Percentiles rank a stretch among this genome's conserved stretches.
Evolutionary conservation across 2,329 filamentous ascomycete species (phyloP).

Genomic region (Fusarium chuoi): DNA sequence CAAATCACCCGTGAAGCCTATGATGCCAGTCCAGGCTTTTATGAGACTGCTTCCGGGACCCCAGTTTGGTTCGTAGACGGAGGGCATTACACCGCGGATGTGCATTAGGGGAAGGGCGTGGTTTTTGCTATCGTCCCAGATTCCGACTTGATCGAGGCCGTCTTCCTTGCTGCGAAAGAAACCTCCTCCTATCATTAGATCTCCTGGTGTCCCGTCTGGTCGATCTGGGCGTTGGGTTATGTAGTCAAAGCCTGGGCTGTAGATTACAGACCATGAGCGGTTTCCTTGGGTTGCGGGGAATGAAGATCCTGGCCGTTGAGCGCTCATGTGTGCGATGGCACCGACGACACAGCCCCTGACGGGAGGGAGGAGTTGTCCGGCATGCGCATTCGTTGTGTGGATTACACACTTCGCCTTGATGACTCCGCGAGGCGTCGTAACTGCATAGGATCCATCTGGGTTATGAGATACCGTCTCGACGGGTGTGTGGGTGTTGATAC

Average conservation of each 20-base stretch:
- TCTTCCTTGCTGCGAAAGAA: conserved; percentile 55
- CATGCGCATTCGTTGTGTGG: conserved; percentile 67
- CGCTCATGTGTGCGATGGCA: conserved; percentile 60
- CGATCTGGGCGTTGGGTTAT: conserved; percentile 57
- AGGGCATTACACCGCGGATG: conserved; percentile 55
- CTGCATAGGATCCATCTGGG: conserved; percentile 47
- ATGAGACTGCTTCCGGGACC: conserved; percentile 47
- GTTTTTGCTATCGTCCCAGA: conserved; percentile 57
- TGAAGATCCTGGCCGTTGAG: conserved; percentile 54
- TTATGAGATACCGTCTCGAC: conserved; percentile 45
- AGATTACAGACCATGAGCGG: conserved; percentile 63
- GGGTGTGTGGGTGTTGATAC: conserved; percentile 53
- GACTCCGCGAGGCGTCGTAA: conserved; percentile 57
- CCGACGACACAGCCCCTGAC: conserved; percentile 59
- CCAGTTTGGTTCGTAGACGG: conserved; percentile 54
- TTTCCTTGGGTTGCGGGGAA: conserved; percentile 47
- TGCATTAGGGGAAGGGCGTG: conserved; percentile 54
- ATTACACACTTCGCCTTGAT: conserved; percentile 62
- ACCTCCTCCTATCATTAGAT: conserved; percentile 66
- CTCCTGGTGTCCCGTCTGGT: conserved; percentile 47
- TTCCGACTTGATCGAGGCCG: conserved; percentile 58
- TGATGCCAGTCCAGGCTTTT: conserved; percentile 60
- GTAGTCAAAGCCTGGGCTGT: conserved; percentile 61
- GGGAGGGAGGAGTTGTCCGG: conserved; percentile 61
- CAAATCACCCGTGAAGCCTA: conserved; percentile 59